A percentile compares a stretch with the other conserved stretches of the same genome.
These are phyloP conservation scores for Piedraia hortae DNA, from an alignment of 2,329 filamentous ascomycete genomes.

Conservation along the genomic window DNA sequence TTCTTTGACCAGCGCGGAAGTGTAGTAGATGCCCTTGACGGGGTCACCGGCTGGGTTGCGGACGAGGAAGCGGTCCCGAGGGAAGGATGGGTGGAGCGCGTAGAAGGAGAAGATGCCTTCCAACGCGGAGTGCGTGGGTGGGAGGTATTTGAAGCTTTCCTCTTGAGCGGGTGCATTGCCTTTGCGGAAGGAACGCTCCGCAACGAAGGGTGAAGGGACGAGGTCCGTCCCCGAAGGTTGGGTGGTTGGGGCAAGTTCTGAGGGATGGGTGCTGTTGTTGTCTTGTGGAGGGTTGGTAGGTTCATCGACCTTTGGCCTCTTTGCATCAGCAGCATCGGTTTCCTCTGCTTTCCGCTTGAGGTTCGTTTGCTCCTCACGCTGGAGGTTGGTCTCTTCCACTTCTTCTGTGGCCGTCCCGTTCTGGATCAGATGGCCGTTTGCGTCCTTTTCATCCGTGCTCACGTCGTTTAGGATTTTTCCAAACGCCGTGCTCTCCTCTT, in stretches of 20 bases:
- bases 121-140: slow-evolving; percentile 47
- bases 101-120: slow-evolving; percentile 61
- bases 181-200: slow-evolving; percentile 3
- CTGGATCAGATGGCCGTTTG: not conserved
- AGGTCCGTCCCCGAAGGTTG: slow-evolving; percentile 4
- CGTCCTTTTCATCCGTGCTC: slow-evolving; percentile 5
- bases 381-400: slow-evolving; percentile 3
- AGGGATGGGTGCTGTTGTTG: slow-evolving; percentile 3
- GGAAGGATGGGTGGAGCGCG: slow-evolving; percentile 57
- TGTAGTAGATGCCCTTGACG: slow-evolving; percentile 92
- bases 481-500: slow-evolving; percentile 6
- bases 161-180: slow-evolving; percentile 30
- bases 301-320: slow-evolving; percentile 8
- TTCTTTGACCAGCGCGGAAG: slow-evolving; percentile 53
- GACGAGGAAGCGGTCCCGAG: slow-evolving; percentile 78
- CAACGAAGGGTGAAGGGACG: slow-evolving; percentile 3
- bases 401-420: slow-evolving; percentile 1
- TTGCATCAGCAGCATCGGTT: slow-evolving; percentile 13
- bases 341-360: slow-evolving; percentile 17
- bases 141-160: slow-evolving; percentile 83
- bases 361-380: slow-evolving; percentile 3
- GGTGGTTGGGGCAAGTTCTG: slow-evolving; percentile 5
- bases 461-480: slow-evolving; percentile 17
- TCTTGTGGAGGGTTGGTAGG: slow-evolving; percentile 7
- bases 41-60: slow-evolving; percentile 73